Evolutionary conservation across 352 stramenopile genomes (phyloP), one percentile per base, ranked within the genome.

Genomic region (Elongisporangium undulatum): DNA sequence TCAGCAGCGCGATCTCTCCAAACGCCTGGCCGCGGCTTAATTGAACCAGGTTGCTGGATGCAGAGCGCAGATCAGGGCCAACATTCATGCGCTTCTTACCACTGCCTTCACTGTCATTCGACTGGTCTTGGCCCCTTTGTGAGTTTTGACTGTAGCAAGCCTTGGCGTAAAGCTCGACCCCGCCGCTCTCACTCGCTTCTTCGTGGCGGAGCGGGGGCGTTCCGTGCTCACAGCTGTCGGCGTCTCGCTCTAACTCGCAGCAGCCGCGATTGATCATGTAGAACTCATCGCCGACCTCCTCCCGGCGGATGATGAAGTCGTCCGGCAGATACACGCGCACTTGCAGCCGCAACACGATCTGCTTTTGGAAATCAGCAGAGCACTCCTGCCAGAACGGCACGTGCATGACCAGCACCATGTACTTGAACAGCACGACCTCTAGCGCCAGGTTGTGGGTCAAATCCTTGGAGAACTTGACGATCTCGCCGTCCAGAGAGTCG

Each of bases 351-450:
- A 82, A 49, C 24, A 85, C 64, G 12, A 87, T 54, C 7, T 77
- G 79, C 51, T 82, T 86, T n/a, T 81, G 65, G 39, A 90, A 81
- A 58, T 84, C 77, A 1, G 72, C 64, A 0, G 68, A 71, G 29
- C 74, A 87, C 2, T 71, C 66, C 8, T 69, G 41, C 71, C 79
- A 69, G 49, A 79, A 77, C 0, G 72, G 74, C 0, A 86, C 64
- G 60, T 80, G 62, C 58, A 78, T 74, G 23, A 78, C 64, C 23
- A 86, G 55, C 24, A 79, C 67, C 68, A 79, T 79, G 71, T 75
- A 93, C 68, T 90, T 89, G 68, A 78, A 94, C 3, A 92, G 62
- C 51, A 75, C 74, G 52, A 90, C 74, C 52, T 92, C 79, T 1
- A 85, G 77, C 19, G 70, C 74, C 1, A 91, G 70, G 20, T 81